Base-by-base conservation (phyloP, 352 stramenopile species). In the Globisporangium abappressorium region DNA sequence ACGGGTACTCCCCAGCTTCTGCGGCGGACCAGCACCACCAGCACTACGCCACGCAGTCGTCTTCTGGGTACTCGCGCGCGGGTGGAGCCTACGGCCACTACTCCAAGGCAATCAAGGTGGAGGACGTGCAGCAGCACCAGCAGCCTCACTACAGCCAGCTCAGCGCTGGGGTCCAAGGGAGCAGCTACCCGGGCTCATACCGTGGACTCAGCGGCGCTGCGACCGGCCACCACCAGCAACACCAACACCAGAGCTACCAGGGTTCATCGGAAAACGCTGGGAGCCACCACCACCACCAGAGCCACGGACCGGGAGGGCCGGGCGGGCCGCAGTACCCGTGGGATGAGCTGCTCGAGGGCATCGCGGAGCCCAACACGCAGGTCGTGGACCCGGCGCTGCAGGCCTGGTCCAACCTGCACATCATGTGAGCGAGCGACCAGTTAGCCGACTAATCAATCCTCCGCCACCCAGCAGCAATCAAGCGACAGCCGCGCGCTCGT, bases 261-360 rank as follows among this genome's bases (percentile, higher is more conserved):
- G 51, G 65, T 41, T 62, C 57, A n/a, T 62, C 65, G 57, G 65
- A 56, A 41, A 54, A 41, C 53, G 14, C 51, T 57, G 33, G 43
- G 41, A n/a, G 60, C 33, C 46, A 54, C 22, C 64, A 61, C 1
- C 57, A 70, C 1, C 63, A 61, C 8, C 55, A 38, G 20, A 33
- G 43, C 1, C 54, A 59, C 28, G 30, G 38, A 24, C 26, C 53
- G 24, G 55, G 33, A 30, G 57, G 15, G n/a, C 41, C 43, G 8
- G 60, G 22, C 11, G 60, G 60, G 2, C 43, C 33, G 14, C 57
- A 58, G 41, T 68, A 70, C 47, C 77, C 84, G 24, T 94, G 87
- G 87, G 87, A 93, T 36, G 84, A 88, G 58, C 76, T 94, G 41
- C 69, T 94, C 7, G 87, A 93, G 34, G 87, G 87, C 55, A 90